Base-by-base conservation (phyloP, 331 rosid species). In the Malus hybrid region DNA sequence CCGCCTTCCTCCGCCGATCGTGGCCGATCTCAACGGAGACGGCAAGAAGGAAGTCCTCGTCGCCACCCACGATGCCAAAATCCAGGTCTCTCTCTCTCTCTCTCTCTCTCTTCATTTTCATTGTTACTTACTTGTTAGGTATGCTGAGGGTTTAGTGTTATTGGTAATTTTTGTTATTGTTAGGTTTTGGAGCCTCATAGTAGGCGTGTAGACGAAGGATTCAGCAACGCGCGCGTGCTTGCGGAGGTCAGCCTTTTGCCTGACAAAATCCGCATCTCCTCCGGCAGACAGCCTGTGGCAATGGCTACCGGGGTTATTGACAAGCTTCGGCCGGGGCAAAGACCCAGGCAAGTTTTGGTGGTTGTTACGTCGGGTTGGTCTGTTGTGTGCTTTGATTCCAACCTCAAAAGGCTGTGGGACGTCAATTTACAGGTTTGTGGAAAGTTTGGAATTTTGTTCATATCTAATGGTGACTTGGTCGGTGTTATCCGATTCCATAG, bases 361-460 rank as follows among this genome's bases (percentile, higher is more conserved):
- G 99, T 92, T 22, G 97, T 95, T 55, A 95, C 99, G 4, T 92
- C 97, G 0, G 99, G 93, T 75, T 95, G 99, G 99, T 90, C 89
- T 18, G 93, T 95, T n/a, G 88, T 95, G 99, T 95, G 99, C 82
- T 95, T 92, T 19, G 99, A 95, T 82, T 92, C 96, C 78, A 95
- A 95, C 83, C 96, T 90, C 76, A 86, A 84, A 11, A 92, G 88
- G 90, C 81, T 95, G 62, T 95, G 99, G 99, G 99, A 95, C 76
- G 86, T 84, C 57, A 95, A 87, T 83, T 85, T 95, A 80, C 99
- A 95, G 97, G 99, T 90, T 65, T 70, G 87, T 39, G 70, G 69
- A 74, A 29, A 22, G 15, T 29, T 36, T 76, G 65, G 42, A 59
- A 13, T 78, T 50, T 72, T 81, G 57, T 69, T 24, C 46, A 68